Percentiles rank a stretch among this genome's conserved stretches.
Evolutionary conservation across 768 basidiomycete species (phyloP).

Genomic region (Tulasnella sp.): DNA sequence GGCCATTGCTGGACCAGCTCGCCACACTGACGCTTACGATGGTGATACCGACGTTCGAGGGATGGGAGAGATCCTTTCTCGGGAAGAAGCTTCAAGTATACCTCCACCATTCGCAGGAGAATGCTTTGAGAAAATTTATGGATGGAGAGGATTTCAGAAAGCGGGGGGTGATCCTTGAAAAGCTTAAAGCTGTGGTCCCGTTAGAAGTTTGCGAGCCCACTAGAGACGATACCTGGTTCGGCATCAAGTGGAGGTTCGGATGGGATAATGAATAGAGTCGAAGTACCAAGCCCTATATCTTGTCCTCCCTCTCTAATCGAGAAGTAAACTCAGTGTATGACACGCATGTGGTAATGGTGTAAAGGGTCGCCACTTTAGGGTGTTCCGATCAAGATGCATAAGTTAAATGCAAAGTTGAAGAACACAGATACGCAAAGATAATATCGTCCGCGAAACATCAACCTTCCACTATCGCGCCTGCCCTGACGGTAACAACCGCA

Average conservation of each 20-base stretch:
- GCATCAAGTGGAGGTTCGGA: no score
- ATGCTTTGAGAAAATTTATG: not conserved
- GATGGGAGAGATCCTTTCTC: not conserved
- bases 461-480: not conserved
- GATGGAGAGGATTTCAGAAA: not conserved
- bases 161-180: not conserved
- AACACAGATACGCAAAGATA: not conserved
- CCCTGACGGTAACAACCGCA: not conserved
- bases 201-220: not conserved
- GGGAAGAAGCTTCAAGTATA: not conserved
- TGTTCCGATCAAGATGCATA: not conserved
- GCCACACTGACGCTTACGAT: not conserved
- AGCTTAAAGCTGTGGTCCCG: not conserved
- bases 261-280: no score
- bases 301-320: not conserved
- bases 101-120: not conserved
- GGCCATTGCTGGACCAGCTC: not conserved
- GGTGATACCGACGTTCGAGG: not conserved
- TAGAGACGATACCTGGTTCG: not conserved
- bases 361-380: not conserved
- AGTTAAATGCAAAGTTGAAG: slow-evolving; percentile 9
- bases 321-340: not conserved
- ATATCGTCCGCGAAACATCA: not conserved
- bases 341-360: not conserved
- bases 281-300: no score